These are phyloP conservation scores for Mycena indigotica DNA, from an alignment of 768 basidiomycete genomes.

Conservation along the genomic window DNA sequence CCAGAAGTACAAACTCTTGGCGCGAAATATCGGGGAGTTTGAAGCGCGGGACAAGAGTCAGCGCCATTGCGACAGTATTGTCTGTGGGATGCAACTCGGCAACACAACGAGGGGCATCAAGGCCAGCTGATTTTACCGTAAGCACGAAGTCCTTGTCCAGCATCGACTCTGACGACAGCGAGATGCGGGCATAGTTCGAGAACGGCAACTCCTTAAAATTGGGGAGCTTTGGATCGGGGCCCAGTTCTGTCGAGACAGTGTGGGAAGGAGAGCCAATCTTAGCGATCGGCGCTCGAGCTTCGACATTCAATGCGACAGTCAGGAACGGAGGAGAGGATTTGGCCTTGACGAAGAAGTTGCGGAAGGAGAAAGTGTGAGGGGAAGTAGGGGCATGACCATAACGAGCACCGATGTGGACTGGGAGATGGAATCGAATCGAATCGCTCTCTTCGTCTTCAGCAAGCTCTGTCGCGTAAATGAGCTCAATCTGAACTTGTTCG, in stretches of 20 bases:
- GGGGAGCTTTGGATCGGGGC: constrained; percentile 18
- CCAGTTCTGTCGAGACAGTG: constrained; percentile 22
- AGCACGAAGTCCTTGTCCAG: constrained; percentile 45
- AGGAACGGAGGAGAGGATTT: constrained; percentile 8
- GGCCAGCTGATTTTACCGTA: constrained; percentile 37
- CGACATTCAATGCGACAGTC: constrained; percentile 12
- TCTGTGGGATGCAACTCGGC: constrained; percentile 33
- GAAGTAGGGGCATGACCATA: constrained; percentile 21
- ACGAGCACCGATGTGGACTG: constrained; percentile 19
- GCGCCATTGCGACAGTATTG: constrained; percentile 37
- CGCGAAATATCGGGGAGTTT: constrained; percentile 33
- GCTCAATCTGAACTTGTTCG: constrained; percentile 14
- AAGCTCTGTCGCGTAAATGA: constrained; percentile 20
- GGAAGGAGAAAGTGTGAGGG: not conserved
- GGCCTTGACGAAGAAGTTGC: not conserved
- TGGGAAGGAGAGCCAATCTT: constrained; percentile 22
- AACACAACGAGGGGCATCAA: constrained; percentile 47
- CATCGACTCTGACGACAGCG: constrained; percentile 13
- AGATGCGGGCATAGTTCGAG: constrained; percentile 19
- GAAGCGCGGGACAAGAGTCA: constrained; percentile 47
- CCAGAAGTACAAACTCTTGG: constrained; percentile 51
- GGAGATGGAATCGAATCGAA: constrained; percentile 19
- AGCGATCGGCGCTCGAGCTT: constrained; percentile 15
- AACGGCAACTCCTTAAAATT: constrained; percentile 21
- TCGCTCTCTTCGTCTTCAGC: constrained; percentile 19